Conservation (phyloP, 345 rosid genomes). For the Hibiscus syriacus region DNA sequence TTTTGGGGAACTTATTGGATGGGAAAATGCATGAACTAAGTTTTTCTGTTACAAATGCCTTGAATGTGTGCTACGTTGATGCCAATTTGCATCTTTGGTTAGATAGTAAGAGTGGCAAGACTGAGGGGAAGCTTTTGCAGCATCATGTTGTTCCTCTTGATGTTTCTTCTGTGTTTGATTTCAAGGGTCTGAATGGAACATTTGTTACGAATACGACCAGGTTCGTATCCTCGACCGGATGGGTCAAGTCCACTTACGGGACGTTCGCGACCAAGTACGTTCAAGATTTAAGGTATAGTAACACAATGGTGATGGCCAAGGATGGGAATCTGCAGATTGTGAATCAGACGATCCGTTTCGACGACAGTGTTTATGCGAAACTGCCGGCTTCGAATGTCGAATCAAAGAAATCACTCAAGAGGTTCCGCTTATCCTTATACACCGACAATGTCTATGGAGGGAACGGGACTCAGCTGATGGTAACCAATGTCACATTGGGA, state of each 20-base stretch:
- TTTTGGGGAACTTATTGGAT: slow-evolving; percentile 59
- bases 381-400: slow-evolving; percentile 18
- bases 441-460: slow-evolving; percentile 28
- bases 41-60: slow-evolving; percentile 60
- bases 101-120: slow-evolving; percentile 32
- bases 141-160: slow-evolving; percentile 28
- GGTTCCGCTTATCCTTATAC: slow-evolving; percentile 37
- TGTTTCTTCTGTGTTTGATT: slow-evolving; percentile 30
- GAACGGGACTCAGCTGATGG: slow-evolving; percentile 21
- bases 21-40: slow-evolving; percentile 51
- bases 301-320: slow-evolving; percentile 48
- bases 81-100: slow-evolving; percentile 97
- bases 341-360: slow-evolving; percentile 46
- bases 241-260: slow-evolving; percentile 65
- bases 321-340: slow-evolving; percentile 51
- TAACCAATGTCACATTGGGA: slow-evolving; percentile 42
- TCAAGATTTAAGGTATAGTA: slow-evolving; percentile 49
- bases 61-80: slow-evolving; percentile 74
- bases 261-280: slow-evolving; percentile 36
- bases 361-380: slow-evolving; percentile 38
- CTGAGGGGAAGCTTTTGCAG: slow-evolving; percentile 53
- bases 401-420: slow-evolving; percentile 33
- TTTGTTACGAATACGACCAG: slow-evolving; percentile 44
- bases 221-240: slow-evolving; percentile 44
- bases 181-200: slow-evolving; percentile 47